Base-by-base conservation (phyloP, 2,329 filamentous ascomycete species). In the Pseudomassariella vexata region DNA sequence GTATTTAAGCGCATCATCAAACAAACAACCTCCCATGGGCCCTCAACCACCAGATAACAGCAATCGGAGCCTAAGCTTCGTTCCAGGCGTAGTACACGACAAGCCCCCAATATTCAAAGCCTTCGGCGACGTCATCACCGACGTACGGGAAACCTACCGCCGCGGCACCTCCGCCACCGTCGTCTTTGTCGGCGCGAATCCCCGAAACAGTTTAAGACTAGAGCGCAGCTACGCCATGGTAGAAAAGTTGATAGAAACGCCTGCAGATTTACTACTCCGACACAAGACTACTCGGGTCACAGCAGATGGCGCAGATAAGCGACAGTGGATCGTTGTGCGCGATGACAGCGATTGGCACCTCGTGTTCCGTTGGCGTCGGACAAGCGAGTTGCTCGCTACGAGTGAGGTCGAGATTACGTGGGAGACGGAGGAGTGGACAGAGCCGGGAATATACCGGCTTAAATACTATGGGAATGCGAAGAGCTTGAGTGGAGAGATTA, bases 401-500 rank as follows among this genome's bases (percentile, higher is more conserved):
- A 94, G 85, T 49, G 73, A 85, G 50, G 88, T 86, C 1, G 76
- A 65, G 1, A 66, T 95, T 28, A 69, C 68, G 28, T 95, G 89
- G 89, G 80, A 88, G 56, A 82, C 86, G 44, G 80, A 83, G 56
- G 32, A 47, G 31, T 67, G 66, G 42, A 66, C 65, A 24, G 61
- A 62, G 44, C 58, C 52, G 8, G 88, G 85, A 0, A 73, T 67
- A 39, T 95, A 94, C 58, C 66, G 87, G 21, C 59, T 95, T 25
- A 72, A 68, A 55, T 95, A 95, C 53, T 88, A 79, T 59, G 89
- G 89, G 0, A 85, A 94, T 59, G 68, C 75, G 12, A 95, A 87
- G 68, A 63, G 67, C 12, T 53, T 77, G 37, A 65, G 64, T 10
- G 85, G 81, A 0, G 59, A 51, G 9, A 76, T 92, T 24, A 74